Percentiles rank a stretch among this genome's conserved stretches.
These are phyloP conservation scores for Pleurotus eryngii DNA, from an alignment of 768 basidiomycete species.

Conservation along the genomic window DNA sequence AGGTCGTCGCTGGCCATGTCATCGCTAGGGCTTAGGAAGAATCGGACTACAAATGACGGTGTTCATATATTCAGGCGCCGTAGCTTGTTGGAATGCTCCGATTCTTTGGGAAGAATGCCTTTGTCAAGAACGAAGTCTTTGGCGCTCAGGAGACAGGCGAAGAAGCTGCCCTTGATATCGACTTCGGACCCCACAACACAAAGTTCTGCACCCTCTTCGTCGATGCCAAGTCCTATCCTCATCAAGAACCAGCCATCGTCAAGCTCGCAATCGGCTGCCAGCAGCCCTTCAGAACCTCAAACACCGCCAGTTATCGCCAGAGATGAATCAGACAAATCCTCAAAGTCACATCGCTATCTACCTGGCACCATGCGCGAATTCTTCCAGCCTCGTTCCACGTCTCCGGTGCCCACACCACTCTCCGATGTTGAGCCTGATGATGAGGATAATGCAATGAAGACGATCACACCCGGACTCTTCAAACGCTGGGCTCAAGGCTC, in stretches of 20 bases:
- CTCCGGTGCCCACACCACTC: conserved; percentile 28
- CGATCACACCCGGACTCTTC: conserved; percentile 29
- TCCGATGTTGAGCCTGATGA: conserved; percentile 7
- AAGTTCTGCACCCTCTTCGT: conserved; percentile 12
- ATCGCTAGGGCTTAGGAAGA: conserved; percentile 57
- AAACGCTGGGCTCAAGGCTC: conserved; percentile 50
- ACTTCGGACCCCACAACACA: conserved; percentile 12
- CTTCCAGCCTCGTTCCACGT: conserved; percentile 46
- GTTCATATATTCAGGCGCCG: conserved; percentile 61
- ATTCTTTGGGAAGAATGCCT: conserved; percentile 19
- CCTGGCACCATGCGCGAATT: conserved; percentile 61
- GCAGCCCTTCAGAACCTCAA: conserved; percentile 11
- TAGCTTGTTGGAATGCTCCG: conserved; percentile 39
- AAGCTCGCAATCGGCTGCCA: conserved; percentile 13
- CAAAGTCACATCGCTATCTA: conserved; percentile 43
- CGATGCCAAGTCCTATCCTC: conserved; percentile 14
- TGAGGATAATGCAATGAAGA: conserved; percentile 14
- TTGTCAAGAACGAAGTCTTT: conserved; percentile 21
- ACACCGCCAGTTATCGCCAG: conserved; percentile 13
- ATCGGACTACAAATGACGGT: conserved; percentile 64
- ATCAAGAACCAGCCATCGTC: background rate
- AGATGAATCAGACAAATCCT: conserved; percentile 15
- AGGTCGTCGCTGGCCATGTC: conserved; percentile 48
- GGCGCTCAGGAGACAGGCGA: conserved; percentile 25
- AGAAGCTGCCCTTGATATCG: conserved; percentile 22